A percentile compares a stretch with the other conserved stretches of the same genome.
phyloP scores from a whole-genome alignment of 2,329 filamentous ascomycete genomes.

The Didymella glomerata region DNA sequence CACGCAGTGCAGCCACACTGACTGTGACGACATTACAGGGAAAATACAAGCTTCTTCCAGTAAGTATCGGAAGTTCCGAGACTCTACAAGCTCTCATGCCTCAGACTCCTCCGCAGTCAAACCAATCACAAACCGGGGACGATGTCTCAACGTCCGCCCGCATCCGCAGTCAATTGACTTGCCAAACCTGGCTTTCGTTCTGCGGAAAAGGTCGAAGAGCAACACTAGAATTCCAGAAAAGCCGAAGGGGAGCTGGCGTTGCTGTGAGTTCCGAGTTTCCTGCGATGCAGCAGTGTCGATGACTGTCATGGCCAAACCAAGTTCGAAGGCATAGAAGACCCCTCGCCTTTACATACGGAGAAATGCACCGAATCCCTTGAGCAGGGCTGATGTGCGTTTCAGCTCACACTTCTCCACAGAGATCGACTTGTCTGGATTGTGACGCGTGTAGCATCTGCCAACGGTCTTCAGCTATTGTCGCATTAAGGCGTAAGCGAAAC shows the following conservation, averaged over 20 bases:
- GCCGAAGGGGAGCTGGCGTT: too few species aligned
- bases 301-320: neutral
- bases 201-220: neutral
- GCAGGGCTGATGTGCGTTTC: neutral
- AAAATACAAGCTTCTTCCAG: neutral
- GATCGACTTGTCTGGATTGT: neutral
- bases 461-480: constrained; percentile 11
- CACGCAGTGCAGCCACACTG: neutral
- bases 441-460: constrained; percentile 13
- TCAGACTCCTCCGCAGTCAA: constrained; percentile 1
- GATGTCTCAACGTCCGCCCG: neutral
- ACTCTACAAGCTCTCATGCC: neutral
- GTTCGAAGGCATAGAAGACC: too few species aligned
- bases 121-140: neutral
- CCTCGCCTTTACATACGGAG: too few species aligned
- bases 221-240: too few species aligned
- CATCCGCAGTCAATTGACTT: neutral
- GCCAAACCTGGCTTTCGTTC: neutral
- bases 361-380: neutral
- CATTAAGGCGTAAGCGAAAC: constrained; percentile 15
- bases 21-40: neutral
- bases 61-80: neutral
- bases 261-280: too few species aligned
- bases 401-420: neutral
- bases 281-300: too few species aligned